Conservation (phyloP, 2,329 filamentous ascomycete species). For the Stagonosporopsis chrysanthemi region DNA sequence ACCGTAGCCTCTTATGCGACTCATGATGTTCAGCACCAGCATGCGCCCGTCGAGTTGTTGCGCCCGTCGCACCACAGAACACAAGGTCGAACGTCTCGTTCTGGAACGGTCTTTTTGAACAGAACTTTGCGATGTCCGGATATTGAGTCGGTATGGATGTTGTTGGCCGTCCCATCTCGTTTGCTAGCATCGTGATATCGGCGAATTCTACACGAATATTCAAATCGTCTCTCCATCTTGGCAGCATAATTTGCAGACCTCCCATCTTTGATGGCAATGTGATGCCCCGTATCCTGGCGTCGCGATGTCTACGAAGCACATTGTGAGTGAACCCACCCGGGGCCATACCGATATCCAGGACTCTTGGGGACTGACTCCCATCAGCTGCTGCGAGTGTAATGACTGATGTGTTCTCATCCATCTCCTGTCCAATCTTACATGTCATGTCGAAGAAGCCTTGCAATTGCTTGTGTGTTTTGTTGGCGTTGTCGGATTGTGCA, state of each 20-base stretch:
- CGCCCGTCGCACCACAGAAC: constrained; percentile 57
- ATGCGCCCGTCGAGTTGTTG: constrained; percentile 47
- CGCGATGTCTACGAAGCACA: constrained; percentile 49
- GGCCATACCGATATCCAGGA: constrained; percentile 65
- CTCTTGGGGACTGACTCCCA: constrained; percentile 12
- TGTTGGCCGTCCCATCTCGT: constrained; percentile 42
- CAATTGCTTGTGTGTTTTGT: constrained; percentile 17
- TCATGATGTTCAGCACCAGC: constrained; percentile 10
- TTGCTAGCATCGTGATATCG: constrained; percentile 62
- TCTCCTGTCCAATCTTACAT: constrained; percentile 53
- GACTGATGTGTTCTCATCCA: constrained; percentile 48
- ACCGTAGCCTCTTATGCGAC: constrained; percentile 42
- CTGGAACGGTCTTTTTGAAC: neutral
- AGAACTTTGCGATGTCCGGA: constrained; percentile 3
- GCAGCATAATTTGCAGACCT: constrained; percentile 47
- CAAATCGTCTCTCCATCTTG: neutral
- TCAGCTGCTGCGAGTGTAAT: constrained; percentile 34
- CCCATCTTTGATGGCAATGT: constrained; percentile 53
- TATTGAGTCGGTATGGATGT: neutral
- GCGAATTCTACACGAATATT: constrained; percentile 32
- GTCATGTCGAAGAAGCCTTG: constrained; percentile 54
- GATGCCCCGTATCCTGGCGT: constrained; percentile 49
- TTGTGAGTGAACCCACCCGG: constrained; percentile 60
- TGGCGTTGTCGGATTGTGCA: constrained; percentile 46
- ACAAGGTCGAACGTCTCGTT: constrained; percentile 48